These are phyloP conservation scores for Inga oerstediana DNA, from an alignment of 306 rosid genomes.

Conservation along the genomic window DNA sequence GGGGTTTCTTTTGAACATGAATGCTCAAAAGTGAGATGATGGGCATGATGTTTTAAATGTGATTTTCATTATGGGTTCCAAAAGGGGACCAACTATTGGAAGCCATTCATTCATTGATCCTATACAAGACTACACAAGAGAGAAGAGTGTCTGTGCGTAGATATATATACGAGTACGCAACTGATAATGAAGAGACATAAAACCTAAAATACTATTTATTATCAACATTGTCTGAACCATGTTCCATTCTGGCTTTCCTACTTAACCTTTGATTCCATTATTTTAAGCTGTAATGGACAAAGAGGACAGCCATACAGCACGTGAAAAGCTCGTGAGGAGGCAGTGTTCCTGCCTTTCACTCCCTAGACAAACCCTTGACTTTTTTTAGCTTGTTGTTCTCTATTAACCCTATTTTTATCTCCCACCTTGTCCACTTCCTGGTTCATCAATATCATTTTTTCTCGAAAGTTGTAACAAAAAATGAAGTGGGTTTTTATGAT, in stretches of 20 bases:
- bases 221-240: conserved; percentile 41
- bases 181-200: conserved; percentile 34
- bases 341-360: conserved; percentile 48
- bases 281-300: conserved; percentile 43
- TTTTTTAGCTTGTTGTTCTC: conserved; percentile 46
- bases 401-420: conserved; percentile 16
- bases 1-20: neutral
- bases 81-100: conserved; percentile 25
- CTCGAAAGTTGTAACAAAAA: neutral
- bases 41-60: conserved; percentile 32
- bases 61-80: conserved; percentile 5
- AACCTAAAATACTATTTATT: conserved; percentile 27
- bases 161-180: neutral
- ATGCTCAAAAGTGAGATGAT: conserved; percentile 17
- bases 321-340: conserved; percentile 54
- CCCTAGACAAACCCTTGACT: conserved; percentile 49
- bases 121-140: conserved; percentile 10
- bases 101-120: conserved; percentile 23
- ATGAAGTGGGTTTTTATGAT: neutral
- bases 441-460: conserved; percentile 22
- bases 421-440: conserved; percentile 49
- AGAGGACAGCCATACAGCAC: conserved; percentile 51
- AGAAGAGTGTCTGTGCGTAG: neutral
- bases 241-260: conserved; percentile 37
- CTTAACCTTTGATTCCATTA: neutral